These are phyloP conservation scores for Cafeteria roenbergensis DNA, from an alignment of 108 stramenopile genomes.

Conservation along the genomic window DNA sequence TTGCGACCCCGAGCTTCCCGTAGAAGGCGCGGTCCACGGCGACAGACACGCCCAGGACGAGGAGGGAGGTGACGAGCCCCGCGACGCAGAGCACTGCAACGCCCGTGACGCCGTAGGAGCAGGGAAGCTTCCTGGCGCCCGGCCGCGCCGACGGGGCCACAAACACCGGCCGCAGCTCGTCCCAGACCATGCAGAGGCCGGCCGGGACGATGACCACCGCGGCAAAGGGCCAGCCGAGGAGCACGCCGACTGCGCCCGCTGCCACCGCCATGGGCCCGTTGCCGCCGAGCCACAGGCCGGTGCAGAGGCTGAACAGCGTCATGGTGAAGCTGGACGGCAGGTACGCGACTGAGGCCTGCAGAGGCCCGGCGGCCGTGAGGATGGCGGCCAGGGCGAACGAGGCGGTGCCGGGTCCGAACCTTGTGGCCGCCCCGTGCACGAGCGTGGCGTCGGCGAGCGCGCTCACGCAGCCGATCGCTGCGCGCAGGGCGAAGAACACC, in stretches of 20 bases:
- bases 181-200: conserved; percentile 52
- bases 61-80: not conserved
- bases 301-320: conserved; percentile 44
- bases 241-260: conserved; percentile 37
- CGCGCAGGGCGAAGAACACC: conserved; percentile 40
- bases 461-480: conserved; percentile 33
- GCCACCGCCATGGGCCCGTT: conserved; percentile 35
- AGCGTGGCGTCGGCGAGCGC: conserved; percentile 20
- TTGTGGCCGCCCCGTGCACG: not conserved
- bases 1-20: conserved; percentile 16
- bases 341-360: conserved; percentile 58
- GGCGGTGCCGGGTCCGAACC: conserved; percentile 17
- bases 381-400: conserved; percentile 34
- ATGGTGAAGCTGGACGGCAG: conserved; percentile 62
- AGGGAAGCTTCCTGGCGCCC: not conserved
- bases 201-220: conserved; percentile 73
- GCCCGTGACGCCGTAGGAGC: not conserved
- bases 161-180: not conserved
- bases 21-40: conserved; percentile 9
- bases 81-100: not conserved
- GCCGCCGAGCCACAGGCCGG: conserved; percentile 37
- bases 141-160: too few species aligned
- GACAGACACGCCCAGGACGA: conserved; percentile 7
- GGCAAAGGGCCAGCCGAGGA: conserved; percentile 91
- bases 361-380: conserved; percentile 51